Evolutionary conservation across 2,329 filamentous ascomycete species (phyloP).

Genomic region (Ceratocystis colombiana): DNA sequence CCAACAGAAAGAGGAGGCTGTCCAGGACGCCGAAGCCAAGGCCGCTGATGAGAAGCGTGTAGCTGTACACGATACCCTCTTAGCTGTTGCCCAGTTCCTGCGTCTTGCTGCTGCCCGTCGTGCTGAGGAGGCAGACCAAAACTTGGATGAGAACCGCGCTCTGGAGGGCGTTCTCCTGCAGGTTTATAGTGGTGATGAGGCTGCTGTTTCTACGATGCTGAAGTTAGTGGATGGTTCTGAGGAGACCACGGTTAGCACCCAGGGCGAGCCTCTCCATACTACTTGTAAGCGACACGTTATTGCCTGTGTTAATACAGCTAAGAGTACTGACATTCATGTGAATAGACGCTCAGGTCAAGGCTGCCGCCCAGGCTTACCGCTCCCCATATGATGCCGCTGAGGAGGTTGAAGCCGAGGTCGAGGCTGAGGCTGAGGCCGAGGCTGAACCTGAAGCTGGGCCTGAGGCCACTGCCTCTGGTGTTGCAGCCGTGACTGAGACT

Average conservation of each 20-base stretch:
- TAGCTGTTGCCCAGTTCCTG: constrained; percentile 68
- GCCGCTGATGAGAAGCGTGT: constrained; percentile 31
- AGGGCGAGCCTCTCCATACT: constrained; percentile 54
- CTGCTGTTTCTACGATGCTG: constrained; percentile 62
- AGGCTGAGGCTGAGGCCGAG: constrained; percentile 14
- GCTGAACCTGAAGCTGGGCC: constrained; percentile 25
- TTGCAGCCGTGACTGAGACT: neutral
- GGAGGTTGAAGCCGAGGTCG: constrained; percentile 24
- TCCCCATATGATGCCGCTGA: constrained; percentile 33
- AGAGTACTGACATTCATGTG: constrained; percentile 24
- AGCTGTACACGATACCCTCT: constrained; percentile 52
- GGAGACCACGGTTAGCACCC: constrained; percentile 55
- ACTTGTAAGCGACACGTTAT: constrained; percentile 51
- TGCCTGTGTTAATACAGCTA: neutral
- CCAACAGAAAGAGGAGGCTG: constrained; percentile 45
- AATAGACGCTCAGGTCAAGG: constrained; percentile 35
- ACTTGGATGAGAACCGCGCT: constrained; percentile 63
- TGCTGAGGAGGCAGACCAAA: constrained; percentile 55
- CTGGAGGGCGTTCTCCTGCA: constrained; percentile 69
- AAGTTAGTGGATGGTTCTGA: constrained; percentile 65
- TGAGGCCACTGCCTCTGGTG: constrained; percentile 13
- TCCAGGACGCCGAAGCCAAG: constrained; percentile 43
- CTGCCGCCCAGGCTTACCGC: constrained; percentile 44
- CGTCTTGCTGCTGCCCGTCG: constrained; percentile 67
- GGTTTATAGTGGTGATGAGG: constrained; percentile 68